A percentile compares a stretch with the other conserved stretches of the same genome.
These are phyloP conservation scores for Calvatia gigantea DNA, from an alignment of 768 basidiomycete genomes.

Conservation along the genomic window DNA sequence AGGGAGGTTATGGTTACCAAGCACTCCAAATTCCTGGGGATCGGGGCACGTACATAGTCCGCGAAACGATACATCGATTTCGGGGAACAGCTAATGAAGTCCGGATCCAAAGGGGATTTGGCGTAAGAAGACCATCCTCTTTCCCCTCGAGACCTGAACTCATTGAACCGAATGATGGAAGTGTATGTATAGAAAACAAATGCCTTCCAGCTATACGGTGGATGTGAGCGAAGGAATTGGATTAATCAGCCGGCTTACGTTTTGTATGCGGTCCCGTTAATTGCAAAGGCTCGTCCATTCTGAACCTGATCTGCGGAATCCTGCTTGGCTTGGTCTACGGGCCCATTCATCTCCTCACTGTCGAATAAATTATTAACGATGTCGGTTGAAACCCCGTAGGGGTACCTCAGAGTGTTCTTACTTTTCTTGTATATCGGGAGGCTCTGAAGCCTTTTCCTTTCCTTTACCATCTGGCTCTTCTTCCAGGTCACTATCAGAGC, in stretches of 20 bases:
- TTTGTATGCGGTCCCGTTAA: conserved; percentile 3
- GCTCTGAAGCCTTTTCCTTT: not conserved
- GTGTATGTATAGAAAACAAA: conserved; percentile 6
- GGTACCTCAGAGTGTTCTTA: not conserved
- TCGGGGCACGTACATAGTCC: conserved; percentile 17
- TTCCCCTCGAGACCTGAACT: not conserved
- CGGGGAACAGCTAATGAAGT: conserved; percentile 24
- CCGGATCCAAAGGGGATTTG: not conserved
- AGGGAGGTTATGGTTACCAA: too few relatives aligned
- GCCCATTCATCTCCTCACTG: not conserved
- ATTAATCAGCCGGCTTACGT: not conserved
- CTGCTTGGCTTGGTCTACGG: not conserved
- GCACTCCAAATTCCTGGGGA: too few relatives aligned
- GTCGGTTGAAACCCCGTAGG: not conserved
- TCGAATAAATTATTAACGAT: not conserved
- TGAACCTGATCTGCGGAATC: too few relatives aligned
- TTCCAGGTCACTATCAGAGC: conserved; percentile 8
- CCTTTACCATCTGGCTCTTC: not conserved
- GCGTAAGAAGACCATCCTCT: not conserved
- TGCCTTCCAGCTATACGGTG: not conserved
- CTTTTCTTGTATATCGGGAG: not conserved
- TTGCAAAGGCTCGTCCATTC: conserved; percentile 7
- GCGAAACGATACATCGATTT: conserved; percentile 37
- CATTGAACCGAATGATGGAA: not conserved
- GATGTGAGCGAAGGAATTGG: not conserved